Base-by-base conservation (phyloP, 2,329 filamentous ascomycete species). In the Aspergillus sp. region DNA sequence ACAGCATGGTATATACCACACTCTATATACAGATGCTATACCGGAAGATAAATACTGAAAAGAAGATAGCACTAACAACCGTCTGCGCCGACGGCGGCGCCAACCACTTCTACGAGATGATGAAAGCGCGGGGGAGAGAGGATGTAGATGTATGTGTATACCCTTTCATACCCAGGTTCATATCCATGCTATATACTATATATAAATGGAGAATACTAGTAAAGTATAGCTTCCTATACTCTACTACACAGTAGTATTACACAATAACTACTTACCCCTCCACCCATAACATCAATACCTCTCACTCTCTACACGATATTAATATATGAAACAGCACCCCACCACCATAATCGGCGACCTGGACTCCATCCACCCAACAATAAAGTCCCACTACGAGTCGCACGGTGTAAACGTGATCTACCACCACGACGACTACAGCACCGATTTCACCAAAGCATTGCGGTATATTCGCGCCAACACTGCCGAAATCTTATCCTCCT, bases 81-180 rank as follows among this genome's bases (percentile, higher is more conserved):
- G 82, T 98, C 56, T 96, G 92, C 60, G 95, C 92, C 27, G 95
- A 99, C 78, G 95, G 93, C 58, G 95, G 92, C 23, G 93, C 93
- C 49, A 96, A 98, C 71, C 84, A 86, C 39, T 83, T 97, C 19
- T 82, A 84, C 65, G 76, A 86, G 65, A 78, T 82, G 64, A 77
- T 82, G 64, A 70, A 68, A 64, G 63, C 54, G 27, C 68, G 62
- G n/a, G 69, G 65, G 3, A 62, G 62, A 27, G 72, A 75, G 63
- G 66, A 62, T 54, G 71, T 55, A 21, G 67, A 75, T 64, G 76
- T 78, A 74, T 19, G 58, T 32, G 58, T 32, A 66, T 66, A 51
- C 19, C 8, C 17, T 19, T 19, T 19, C 17, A 19, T 19, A 19
- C 17, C 17, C 17, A 19, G 17, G 17, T 19, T 19, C 17, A 19